Evolutionary conservation across 2,329 filamentous ascomycete species (phyloP).

Genomic region (Fusarium lateritium): DNA sequence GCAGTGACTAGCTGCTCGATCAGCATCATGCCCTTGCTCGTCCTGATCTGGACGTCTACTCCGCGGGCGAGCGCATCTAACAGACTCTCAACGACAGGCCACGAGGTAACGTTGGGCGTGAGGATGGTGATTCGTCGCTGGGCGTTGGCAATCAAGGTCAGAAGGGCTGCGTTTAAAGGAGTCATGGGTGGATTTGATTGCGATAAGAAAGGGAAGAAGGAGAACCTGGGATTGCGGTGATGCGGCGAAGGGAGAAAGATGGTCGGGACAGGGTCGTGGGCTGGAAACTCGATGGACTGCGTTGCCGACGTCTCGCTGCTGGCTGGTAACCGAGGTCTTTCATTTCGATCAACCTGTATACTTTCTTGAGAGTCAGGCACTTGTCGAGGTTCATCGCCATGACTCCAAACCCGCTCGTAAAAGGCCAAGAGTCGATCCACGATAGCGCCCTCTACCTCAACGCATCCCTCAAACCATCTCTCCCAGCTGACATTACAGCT

Average conservation of each 20-base stretch:
- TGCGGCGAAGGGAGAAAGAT: conserved; percentile 82
- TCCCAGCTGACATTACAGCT: conserved; percentile 92
- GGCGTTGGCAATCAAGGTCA: conserved; percentile 73
- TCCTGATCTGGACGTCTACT: conserved; percentile 77
- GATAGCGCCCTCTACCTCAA: conserved; percentile 75
- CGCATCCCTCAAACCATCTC: conserved; percentile 85
- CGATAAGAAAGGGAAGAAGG: conserved; percentile 68
- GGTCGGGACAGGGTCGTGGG: conserved; percentile 60
- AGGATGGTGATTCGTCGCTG: conserved; percentile 75
- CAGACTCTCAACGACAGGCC: conserved; percentile 73
- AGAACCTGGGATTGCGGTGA: conserved; percentile 76
- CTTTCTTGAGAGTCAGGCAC: not conserved
- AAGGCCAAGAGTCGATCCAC: conserved; percentile 76
- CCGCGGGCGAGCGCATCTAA: conserved; percentile 74
- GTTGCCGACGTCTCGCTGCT: conserved; percentile 47
- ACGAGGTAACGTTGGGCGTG: conserved; percentile 83
- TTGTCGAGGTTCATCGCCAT: conserved; percentile 35
- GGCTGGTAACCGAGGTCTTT: not conserved
- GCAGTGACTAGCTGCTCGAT: conserved; percentile 86
- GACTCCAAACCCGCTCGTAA: conserved; percentile 77
- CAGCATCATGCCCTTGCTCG: conserved; percentile 79
- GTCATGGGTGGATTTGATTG: conserved; percentile 70
- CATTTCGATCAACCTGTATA: too few relatives aligned
- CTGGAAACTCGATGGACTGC: conserved; percentile 49
- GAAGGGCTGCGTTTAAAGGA: conserved; percentile 76